Evolutionary conservation across 176 grass and related monocot genomes (phyloP).

Genomic region (Musa itinerans): DNA sequence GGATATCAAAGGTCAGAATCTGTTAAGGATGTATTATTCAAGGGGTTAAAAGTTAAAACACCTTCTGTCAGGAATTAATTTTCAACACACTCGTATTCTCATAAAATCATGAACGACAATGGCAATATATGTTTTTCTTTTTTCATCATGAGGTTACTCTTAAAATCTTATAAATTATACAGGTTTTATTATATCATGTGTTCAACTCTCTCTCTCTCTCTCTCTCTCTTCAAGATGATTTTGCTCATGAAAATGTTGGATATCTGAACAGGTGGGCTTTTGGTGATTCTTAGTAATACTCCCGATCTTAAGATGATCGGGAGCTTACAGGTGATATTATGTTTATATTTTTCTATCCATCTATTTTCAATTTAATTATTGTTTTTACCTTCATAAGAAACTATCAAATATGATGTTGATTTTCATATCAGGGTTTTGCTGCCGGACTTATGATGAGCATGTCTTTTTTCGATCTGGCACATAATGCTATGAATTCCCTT

Average conservation of each 20-base stretch:
- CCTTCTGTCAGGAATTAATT: no score
- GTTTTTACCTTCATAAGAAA: background rate
- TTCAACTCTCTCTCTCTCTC: background rate
- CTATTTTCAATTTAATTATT: slow-evolving; percentile 5
- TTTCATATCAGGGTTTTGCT: slow-evolving; percentile 59
- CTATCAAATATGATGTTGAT: background rate
- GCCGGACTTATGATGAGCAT: slow-evolving; percentile 97
- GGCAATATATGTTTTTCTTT: no score
- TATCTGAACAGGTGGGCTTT: slow-evolving; percentile 60
- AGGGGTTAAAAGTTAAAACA: no score
- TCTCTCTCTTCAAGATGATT: background rate
- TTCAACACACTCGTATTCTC: no score
- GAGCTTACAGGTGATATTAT: slow-evolving; percentile 58
- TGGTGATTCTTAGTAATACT: slow-evolving; percentile 60
- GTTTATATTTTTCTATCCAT: background rate
- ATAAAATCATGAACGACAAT: no score
- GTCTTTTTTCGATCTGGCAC: slow-evolving; percentile 91
- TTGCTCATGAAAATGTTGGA: background rate
- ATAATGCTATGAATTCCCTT: slow-evolving; percentile 89
- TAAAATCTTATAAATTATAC: background rate
- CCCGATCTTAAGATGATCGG: slow-evolving; percentile 90
- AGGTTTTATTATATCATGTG: background rate
- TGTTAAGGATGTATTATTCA: no score
- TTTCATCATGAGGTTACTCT: no score
- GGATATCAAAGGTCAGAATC: no score